phyloP scores from a whole-genome alignment of 1,284 basidiomycete species.

The Meripilus lineatus region DNA sequence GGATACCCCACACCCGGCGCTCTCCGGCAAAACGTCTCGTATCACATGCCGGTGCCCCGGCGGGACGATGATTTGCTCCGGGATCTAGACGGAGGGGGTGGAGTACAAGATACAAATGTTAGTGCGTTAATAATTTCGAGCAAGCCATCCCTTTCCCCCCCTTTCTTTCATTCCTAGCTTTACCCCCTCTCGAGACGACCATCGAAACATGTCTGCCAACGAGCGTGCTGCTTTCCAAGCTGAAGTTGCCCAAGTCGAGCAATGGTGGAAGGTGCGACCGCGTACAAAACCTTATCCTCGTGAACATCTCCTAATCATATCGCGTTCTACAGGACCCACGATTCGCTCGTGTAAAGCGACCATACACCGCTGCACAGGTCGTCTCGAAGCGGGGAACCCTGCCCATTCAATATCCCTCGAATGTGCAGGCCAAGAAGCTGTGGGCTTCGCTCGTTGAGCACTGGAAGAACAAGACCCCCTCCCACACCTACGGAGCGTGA shows the following conservation, averaged over 20 bases:
- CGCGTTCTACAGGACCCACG: conserved; percentile 62
- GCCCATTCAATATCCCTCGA: conserved; percentile 82
- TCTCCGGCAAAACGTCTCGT: conserved; percentile 12
- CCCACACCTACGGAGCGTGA: conserved; percentile 96
- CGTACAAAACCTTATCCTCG: background rate
- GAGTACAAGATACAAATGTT: conserved; percentile 10
- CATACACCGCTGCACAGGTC: conserved; percentile 91
- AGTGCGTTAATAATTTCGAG: background rate
- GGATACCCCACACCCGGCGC: conserved; percentile 19
- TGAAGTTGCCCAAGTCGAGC: conserved; percentile 82
- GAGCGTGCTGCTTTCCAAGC: conserved; percentile 68
- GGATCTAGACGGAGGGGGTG: conserved; percentile 10
- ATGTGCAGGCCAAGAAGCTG: conserved; percentile 85
- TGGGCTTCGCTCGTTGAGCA: conserved; percentile 68
- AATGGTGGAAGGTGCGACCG: conserved; percentile 84
- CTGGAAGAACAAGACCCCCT: conserved; percentile 69
- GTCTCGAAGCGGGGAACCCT: conserved; percentile 93
- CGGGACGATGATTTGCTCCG: conserved; percentile 9
- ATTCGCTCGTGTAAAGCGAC: conserved; percentile 80
- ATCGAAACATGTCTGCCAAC: conserved; percentile 42
- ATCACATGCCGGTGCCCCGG: conserved; percentile 20
- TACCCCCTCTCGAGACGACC: too few species aligned
- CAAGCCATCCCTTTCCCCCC: conserved; percentile 5
- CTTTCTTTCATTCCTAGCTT: conserved; percentile 4
- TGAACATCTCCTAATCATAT: conserved; percentile 3